Base-by-base conservation (phyloP, 345 rosid species). In the Excoecaria agallocha region DNA sequence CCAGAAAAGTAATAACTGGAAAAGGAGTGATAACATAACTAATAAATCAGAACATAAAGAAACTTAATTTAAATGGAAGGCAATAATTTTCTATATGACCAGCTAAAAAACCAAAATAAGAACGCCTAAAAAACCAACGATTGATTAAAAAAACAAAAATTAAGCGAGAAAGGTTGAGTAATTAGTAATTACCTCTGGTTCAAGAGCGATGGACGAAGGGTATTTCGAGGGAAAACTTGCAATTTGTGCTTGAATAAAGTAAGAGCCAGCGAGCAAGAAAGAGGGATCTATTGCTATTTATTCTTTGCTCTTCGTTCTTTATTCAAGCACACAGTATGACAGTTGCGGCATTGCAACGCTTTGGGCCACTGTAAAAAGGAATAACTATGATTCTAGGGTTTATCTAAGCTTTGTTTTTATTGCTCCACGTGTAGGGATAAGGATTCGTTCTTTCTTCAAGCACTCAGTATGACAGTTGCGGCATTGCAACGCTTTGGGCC, bases 211-310 rank as follows among this genome's bases (percentile, higher is more conserved):
- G 45, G 25, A 6, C 60, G 41, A 71, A 71, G 54, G 12, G 66
- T 45, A 71, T 59, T 24, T 19, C 8, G 70, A 1, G 54, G 51
- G 12, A 54, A 74, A 1, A 25, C 17, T 19, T 56, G 51, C 22
- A 73, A 56, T 12, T 43, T 55, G 57, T 39, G 43, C 37, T 30
- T 41, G 37, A 19, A 13, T 4, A 50, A 38, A 41, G 55, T 41
- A 52, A 52, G 24, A 73, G 76, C 63, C 76, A 73, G 76, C 8
- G 69, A 48, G 57, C 35, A 12, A 48, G 5, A 48, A 35, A 59
- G 46, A 48, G 41, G 30, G 10, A 24, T 12, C 12, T 9, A 50
- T 10, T 8, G 48, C 48, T 10, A 10, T 15, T 51, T 16, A 51
- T 51, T 51, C 15, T 4, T 16, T n/a, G 56, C 2, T 16, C 56